A percentile compares a stretch with the other conserved stretches of the same genome.
These are phyloP conservation scores for Tetrapisispora taiwanensis DNA, from an alignment of 805 yeast genomes.

Conservation along the genomic window DNA sequence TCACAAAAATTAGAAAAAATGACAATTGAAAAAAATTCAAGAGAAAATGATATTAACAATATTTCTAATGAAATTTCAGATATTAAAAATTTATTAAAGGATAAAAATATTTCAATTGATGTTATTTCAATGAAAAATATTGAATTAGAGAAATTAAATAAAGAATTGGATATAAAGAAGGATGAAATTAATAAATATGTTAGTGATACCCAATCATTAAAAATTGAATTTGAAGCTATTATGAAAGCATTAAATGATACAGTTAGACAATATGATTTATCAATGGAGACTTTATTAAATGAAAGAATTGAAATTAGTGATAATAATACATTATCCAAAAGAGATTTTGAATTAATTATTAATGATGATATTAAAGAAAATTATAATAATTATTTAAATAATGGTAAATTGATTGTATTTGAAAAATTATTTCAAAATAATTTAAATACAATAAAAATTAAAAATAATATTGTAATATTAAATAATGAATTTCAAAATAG, in stretches of 20 bases:
- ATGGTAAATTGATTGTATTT: constrained; percentile 8
- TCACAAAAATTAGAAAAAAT: constrained; percentile 45
- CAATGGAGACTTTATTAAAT: constrained; percentile 32
- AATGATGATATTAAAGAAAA: constrained; percentile 28
- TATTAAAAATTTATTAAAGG: constrained; percentile 35
- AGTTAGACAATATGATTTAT: constrained; percentile 47
- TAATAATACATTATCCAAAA: constrained; percentile 16
- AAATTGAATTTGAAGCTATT: constrained; percentile 39
- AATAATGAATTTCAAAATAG: constrained; percentile 30
- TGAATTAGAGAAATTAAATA: constrained; percentile 51
- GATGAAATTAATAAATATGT: constrained; percentile 38
- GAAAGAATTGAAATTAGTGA: constrained; percentile 14
- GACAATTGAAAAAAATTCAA: constrained; percentile 33
- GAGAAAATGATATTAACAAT: constrained; percentile 32
- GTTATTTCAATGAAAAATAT: constrained; percentile 54
- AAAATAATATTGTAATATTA: constrained; percentile 24
- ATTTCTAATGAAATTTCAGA: constrained; percentile 35
- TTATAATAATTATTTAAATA: constrained; percentile 7
- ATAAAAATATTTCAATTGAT: constrained; percentile 49
- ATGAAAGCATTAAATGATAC: constrained; percentile 43
- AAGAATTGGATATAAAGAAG: constrained; percentile 39
- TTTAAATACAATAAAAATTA: constrained; percentile 19
- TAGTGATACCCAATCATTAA: constrained; percentile 39
- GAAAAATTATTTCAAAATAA: constrained; percentile 8
- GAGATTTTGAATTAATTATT: constrained; percentile 17